Evolutionary conservation across 2,329 filamentous ascomycete genomes (phyloP), one percentile per base, ranked within the genome.

Genomic region (Fusarium oligoseptatum): DNA sequence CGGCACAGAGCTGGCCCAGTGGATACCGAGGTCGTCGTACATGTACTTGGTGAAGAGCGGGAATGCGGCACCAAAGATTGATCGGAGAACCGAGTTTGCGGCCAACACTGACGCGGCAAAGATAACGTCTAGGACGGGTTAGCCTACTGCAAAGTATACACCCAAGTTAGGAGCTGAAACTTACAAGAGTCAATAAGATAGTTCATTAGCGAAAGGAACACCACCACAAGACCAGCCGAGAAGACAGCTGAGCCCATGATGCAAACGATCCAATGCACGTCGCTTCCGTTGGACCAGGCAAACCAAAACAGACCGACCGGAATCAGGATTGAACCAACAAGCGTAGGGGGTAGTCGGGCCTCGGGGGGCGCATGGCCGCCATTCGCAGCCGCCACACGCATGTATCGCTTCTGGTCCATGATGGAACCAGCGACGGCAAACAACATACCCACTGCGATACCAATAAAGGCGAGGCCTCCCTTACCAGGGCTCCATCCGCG

Each of bases 91-190:
- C 2, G 91, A 88, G 81, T 92, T 94, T 57, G 92, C 93, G 3
- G 94, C 93, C 10, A 95, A 85, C 0, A 92, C 93, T 0, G 91
- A 94, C 0, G 93, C 93, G 1, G 94, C 93, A 72, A 92, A 96
- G 76, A 95, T 92, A 61, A 92, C 92, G 81, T 94, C 81, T 83
- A 56, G 4, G 27, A 9, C 9, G 9, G 8, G 61, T 81, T 72
- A 79, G 76, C 34, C 17, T 32, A 29, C 22, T 50, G 15, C 14
- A 39, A 11, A 41, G 17, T 11, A 14, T 8, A 11, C 4, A 24
- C 4, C 22, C 3, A 11, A 7, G 8, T 37, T 27, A 20, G 56
- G 17, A 29, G 17, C 10, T 32, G n/a, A 52, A 32, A 76, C 81
- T 80, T 70, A 82, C 82, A 91, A 7, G 90, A 84, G 77, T 94